Evolutionary conservation across 2,329 filamentous ascomycete species (phyloP).

Genomic region (Pseudocercospora macadamiae): DNA sequence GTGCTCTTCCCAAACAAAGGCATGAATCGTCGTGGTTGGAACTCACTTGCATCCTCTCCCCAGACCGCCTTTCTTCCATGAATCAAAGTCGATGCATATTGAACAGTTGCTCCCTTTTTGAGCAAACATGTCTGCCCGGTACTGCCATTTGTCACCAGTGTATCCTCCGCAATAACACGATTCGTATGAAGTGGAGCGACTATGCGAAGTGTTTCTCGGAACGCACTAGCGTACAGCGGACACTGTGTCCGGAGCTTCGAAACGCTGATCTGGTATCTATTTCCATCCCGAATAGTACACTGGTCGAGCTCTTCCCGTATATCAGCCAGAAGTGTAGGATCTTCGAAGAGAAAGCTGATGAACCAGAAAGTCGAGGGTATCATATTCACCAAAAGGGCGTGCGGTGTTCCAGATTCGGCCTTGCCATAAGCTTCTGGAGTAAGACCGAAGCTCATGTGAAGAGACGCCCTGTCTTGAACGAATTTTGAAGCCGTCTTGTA

Average conservation of each 20-base stretch:
- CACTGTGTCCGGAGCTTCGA: constrained; percentile 43
- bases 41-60: constrained; percentile 41
- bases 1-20: neutral
- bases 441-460: constrained; percentile 11
- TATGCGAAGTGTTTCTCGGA: constrained; percentile 52
- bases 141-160: constrained; percentile 35
- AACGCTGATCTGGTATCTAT: constrained; percentile 39
- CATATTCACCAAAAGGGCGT: constrained; percentile 46
- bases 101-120: constrained; percentile 48
- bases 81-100: constrained; percentile 50
- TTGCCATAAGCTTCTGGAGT: constrained; percentile 30
- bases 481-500: constrained; percentile 32
- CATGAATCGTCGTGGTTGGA: constrained; percentile 49
- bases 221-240: constrained; percentile 50
- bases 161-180: constrained; percentile 48
- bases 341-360: constrained; percentile 48
- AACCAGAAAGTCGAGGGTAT: constrained; percentile 51
- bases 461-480: constrained; percentile 30
- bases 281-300: constrained; percentile 7
- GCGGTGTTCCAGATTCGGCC: constrained; percentile 32
- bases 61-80: constrained; percentile 48
- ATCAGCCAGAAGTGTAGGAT: constrained; percentile 43
- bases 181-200: constrained; percentile 44
- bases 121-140: constrained; percentile 46
- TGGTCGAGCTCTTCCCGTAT: constrained; percentile 45